Percentiles rank a stretch among this genome's conserved stretches.
phyloP scores from a whole-genome alignment of 1,284 basidiomycete genomes.

The Ceratobasidium sp. region DNA sequence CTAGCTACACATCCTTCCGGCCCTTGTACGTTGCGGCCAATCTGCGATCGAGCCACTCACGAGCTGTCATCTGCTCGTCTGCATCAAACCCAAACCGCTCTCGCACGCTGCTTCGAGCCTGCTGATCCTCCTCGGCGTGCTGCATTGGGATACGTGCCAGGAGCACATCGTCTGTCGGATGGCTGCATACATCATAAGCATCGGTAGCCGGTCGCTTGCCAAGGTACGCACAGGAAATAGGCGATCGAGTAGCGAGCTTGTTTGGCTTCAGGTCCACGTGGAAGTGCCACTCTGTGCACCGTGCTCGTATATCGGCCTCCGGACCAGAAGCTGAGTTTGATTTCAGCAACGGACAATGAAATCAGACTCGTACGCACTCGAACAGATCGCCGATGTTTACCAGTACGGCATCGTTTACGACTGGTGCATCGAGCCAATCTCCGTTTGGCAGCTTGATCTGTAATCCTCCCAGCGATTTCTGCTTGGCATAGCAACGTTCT shows the following conservation, averaged over 20 bases:
- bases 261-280: constrained; percentile 31
- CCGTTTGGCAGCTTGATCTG: constrained; percentile 42
- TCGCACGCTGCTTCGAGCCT: constrained; percentile 22
- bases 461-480: constrained; percentile 42
- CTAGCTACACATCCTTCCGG: constrained; percentile 31
- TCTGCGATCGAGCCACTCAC: constrained; percentile 42
- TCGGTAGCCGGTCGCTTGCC: background rate
- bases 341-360: background rate
- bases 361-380: constrained; percentile 21
- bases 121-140: constrained; percentile 15
- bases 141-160: constrained; percentile 34
- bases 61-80: constrained; percentile 40
- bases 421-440: constrained; percentile 43
- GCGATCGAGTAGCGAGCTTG: constrained; percentile 42
- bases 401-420: constrained; percentile 37
- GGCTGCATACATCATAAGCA: constrained; percentile 16
- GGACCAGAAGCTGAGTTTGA: constrained; percentile 41
- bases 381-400: constrained; percentile 41
- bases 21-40: constrained; percentile 39
- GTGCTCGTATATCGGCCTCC: constrained; percentile 43
- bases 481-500: background rate
- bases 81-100: constrained; percentile 41
- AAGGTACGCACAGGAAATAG: constrained; percentile 41
- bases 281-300: constrained; percentile 41
- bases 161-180: constrained; percentile 41